phyloP scores from a whole-genome alignment of 2,329 filamentous ascomycete species.

The Trichoderma citrinoviride region DNA sequence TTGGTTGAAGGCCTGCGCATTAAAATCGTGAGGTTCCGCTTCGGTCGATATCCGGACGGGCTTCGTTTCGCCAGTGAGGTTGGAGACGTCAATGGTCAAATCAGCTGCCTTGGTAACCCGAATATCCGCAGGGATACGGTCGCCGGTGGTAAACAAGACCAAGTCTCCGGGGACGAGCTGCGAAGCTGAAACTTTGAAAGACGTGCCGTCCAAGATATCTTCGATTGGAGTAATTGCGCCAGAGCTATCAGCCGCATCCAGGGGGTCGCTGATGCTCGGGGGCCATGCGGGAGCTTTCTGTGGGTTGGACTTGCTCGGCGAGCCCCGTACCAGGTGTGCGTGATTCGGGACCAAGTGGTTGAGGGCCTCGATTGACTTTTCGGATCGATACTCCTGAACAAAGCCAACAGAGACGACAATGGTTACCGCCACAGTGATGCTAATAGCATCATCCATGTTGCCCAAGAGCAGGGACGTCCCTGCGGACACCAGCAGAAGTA shows the following conservation, averaged over 20 bases:
- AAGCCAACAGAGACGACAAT: slow-evolving; percentile 97
- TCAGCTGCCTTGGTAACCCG: slow-evolving; percentile 88
- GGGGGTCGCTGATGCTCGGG: slow-evolving; percentile 40
- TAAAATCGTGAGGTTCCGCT: slow-evolving; percentile 41
- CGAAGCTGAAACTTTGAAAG: slow-evolving; percentile 79
- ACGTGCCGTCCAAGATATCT: slow-evolving; percentile 66
- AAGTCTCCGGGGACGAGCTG: slow-evolving; percentile 90
- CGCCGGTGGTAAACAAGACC: slow-evolving; percentile 90
- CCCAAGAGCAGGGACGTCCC: slow-evolving; percentile 85
- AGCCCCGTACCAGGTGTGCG: slow-evolving; percentile 82
- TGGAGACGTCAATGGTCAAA: slow-evolving; percentile 92
- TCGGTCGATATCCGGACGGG: slow-evolving; percentile 77
- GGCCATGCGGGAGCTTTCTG: slow-evolving; percentile 49
- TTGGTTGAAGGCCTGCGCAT: slow-evolving; percentile 32
- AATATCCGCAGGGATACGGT: slow-evolving; percentile 94
- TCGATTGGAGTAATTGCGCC: slow-evolving; percentile 60
- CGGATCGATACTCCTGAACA: slow-evolving; percentile 94
- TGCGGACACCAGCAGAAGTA: slow-evolving; percentile 87
- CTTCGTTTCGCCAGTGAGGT: slow-evolving; percentile 94
- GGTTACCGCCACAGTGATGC: slow-evolving; percentile 92
- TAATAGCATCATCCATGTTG: slow-evolving; percentile 91
- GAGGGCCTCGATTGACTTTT: slow-evolving; percentile 93
- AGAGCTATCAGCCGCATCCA: slow-evolving; percentile 42
- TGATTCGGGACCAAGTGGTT: slow-evolving; percentile 93
- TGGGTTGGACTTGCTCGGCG: slow-evolving; percentile 36